Conservation (phyloP, 768 basidiomycete species). For the Kwoniella shandongensis region DNA sequence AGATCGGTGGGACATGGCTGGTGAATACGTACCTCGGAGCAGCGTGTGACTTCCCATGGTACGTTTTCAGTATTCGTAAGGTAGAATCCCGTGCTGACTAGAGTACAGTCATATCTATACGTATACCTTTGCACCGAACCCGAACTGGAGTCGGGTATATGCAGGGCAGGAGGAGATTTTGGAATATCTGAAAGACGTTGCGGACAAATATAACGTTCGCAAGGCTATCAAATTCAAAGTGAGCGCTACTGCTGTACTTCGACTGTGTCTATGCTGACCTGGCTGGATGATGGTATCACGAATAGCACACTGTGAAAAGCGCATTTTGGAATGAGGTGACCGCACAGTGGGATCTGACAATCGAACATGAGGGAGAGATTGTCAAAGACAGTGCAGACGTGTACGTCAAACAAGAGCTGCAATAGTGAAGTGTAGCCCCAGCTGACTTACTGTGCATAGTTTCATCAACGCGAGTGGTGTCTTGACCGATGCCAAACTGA, state of each 20-base stretch:
- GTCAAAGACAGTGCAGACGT: constrained; percentile 1
- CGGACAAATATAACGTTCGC: background rate
- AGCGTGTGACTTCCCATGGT: background rate
- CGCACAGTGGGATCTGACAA: constrained; percentile 1
- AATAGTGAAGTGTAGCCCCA: too few species aligned
- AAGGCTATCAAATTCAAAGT: constrained; percentile 4
- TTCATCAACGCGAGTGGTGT: constrained; percentile 7
- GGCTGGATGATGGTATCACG: too few species aligned
- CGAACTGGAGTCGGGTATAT: constrained; percentile 2
- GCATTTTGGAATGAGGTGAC: background rate
- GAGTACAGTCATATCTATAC: background rate
- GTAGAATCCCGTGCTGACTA: background rate
- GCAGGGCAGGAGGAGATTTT: background rate
- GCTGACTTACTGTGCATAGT: background rate
- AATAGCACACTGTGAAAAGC: background rate
- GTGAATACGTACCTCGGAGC: constrained; percentile 1
- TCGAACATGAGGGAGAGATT: background rate
- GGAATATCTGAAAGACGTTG: constrained; percentile 1
- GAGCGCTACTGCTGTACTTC: background rate
- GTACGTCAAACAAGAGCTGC: background rate
- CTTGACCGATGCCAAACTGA: constrained; percentile 1
- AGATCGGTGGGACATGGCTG: background rate
- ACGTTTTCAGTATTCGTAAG: background rate
- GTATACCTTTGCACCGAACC: background rate
- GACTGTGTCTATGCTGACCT: background rate